A percentile compares a stretch with the other conserved stretches of the same genome.
phyloP scores from a whole-genome alignment of 164 flowering plant genomes.

The Vitis riparia region DNA sequence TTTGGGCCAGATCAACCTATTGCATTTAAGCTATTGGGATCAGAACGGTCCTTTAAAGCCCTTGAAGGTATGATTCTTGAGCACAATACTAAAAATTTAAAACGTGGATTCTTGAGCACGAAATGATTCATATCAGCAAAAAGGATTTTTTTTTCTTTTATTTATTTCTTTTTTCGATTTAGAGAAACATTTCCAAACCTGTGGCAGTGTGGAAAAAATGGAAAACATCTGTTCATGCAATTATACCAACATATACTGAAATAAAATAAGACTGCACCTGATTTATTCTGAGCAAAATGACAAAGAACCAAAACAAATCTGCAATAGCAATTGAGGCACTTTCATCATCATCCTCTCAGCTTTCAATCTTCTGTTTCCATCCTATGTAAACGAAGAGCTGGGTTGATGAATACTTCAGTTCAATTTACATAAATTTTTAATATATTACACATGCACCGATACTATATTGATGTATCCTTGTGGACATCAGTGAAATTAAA shows the following conservation, averaged over 20 bases:
- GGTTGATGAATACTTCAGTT: no score
- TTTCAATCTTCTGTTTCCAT: no score
- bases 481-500: no score
- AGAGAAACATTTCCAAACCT: neutral
- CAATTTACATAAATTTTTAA: no score
- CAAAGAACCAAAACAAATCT: no score
- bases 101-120: neutral
- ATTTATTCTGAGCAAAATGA: neutral
- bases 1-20: constrained; percentile 92
- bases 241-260: neutral
- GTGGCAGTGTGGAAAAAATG: neutral
- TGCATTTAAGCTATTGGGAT: constrained; percentile 84
- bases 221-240: neutral
- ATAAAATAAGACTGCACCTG: neutral
- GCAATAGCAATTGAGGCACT: no score
- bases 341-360: no score
- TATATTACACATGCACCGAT: no score
- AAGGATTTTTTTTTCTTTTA: no score
- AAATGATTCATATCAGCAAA: neutral
- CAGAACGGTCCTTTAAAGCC: constrained; percentile 82
- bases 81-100: neutral
- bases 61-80: constrained; percentile 65
- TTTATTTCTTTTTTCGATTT: no score
- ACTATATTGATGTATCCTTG: no score
- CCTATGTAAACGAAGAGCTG: no score